Evolutionary conservation across 352 stramenopile genomes (phyloP), one percentile per base, ranked within the genome.

Genomic region (Phytophthora tentaculata): DNA sequence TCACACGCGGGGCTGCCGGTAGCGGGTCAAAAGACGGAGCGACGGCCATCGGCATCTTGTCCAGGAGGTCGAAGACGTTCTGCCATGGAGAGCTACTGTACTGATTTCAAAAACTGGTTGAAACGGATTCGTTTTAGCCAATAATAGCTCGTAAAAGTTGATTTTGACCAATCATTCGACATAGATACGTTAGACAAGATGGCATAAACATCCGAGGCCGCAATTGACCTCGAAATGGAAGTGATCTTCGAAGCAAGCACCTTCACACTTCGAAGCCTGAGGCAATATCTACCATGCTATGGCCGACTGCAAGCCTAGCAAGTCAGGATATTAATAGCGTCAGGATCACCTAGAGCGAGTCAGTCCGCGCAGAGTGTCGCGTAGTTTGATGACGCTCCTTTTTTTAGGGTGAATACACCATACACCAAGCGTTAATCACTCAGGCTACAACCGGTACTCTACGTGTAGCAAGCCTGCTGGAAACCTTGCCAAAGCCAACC

Each of bases 1-100:
- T 52, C 0, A 23, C 26, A 0, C 8, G 39, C 14, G 65, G 44
- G 26, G 65, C 55, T 13, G 58, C 7, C 7, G 44, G 52, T 9
- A 66, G 29, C 17, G 64, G 37, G 37, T 65, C 54, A 19, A 64
- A 64, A 23, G 44, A 55, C 44, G 59, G 58, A 43, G 64, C 64
- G 17, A 67, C 56, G 28, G 58, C 49, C 56, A 66, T 67, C 22
- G 56, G 17, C 44, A 32, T 39, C 5, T 20, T 24, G n/a, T 1
- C 13, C 2, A 26, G n/a, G 19, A 26, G 54, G 35, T 41, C 19
- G 54, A 54, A 64, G 54, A 23, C 19, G 54, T 69, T 64, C 51
- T 69, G 61, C 24, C 23, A 19, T 17, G 20, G 53, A 69, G 45
- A 12, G n/a, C n/a, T n/a, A n/a, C n/a, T n/a, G n/a, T n/a, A n/a